Evolutionary conservation across 2,329 filamentous ascomycete genomes (phyloP).

Genomic region (Colletotrichum higginsianum): DNA sequence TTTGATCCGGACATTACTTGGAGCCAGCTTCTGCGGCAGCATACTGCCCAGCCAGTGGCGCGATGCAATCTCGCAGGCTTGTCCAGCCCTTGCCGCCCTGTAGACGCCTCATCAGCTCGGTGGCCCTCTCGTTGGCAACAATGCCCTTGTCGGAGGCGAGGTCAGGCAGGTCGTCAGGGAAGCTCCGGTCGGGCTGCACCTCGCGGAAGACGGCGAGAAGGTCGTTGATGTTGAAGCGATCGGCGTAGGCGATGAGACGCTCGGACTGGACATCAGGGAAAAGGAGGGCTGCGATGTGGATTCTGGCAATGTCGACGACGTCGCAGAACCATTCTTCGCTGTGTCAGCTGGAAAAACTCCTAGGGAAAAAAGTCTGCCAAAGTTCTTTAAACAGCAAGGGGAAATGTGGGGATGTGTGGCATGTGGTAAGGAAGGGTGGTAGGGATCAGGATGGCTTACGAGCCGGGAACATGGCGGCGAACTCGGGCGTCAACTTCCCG

Average conservation of each 20-base stretch:
- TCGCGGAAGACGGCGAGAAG: slow-evolving; percentile 25
- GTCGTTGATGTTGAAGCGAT: slow-evolving; percentile 27
- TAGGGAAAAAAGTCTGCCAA: too few species aligned
- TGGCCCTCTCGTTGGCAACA: slow-evolving; percentile 22
- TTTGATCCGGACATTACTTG: not conserved
- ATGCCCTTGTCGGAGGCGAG: slow-evolving; percentile 23
- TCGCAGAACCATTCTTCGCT: slow-evolving; percentile 25
- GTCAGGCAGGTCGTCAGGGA: slow-evolving; percentile 23
- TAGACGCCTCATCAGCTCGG: slow-evolving; percentile 9
- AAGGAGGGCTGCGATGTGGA: slow-evolving; percentile 32
- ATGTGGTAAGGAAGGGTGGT: too few species aligned
- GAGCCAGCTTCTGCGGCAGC: slow-evolving; percentile 6
- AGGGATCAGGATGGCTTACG: not conserved
- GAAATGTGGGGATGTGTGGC: too few species aligned
- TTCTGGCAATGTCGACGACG: slow-evolving; percentile 26
- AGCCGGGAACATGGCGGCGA: slow-evolving; percentile 25
- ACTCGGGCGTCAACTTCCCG: slow-evolving; percentile 1
- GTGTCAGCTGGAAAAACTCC: not conserved
- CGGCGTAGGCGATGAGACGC: slow-evolving; percentile 21
- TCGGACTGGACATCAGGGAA: slow-evolving; percentile 28
- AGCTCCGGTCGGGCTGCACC: slow-evolving; percentile 1
- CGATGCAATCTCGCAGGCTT: slow-evolving; percentile 15
- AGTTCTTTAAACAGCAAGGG: too few species aligned
- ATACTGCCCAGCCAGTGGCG: slow-evolving; percentile 18
- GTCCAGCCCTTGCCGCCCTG: slow-evolving; percentile 19